Conservation (phyloP, 768 basidiomycete species). For the Tulasnella sp. region DNA sequence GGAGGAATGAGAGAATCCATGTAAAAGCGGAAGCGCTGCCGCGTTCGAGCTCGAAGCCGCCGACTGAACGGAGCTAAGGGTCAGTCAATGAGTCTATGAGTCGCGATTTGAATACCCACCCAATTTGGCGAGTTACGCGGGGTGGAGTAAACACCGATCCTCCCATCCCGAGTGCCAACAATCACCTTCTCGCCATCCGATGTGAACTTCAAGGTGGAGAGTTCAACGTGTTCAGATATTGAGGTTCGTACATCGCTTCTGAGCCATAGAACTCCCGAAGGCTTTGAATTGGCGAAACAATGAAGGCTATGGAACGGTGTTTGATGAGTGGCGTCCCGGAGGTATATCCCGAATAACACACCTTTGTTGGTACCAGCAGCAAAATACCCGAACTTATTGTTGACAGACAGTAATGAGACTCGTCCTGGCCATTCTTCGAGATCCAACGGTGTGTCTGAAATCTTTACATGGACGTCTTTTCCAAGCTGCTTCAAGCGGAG, state of each 20-base stretch:
- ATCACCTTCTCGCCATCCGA: constrained; percentile 9
- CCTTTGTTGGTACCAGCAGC: constrained; percentile 9
- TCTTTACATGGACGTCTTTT: constrained; percentile 1
- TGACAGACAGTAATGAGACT: constrained; percentile 9
- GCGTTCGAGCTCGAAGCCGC: neutral
- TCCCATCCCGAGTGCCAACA: constrained; percentile 10
- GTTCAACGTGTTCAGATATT: neutral
- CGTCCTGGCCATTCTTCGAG: constrained; percentile 12
- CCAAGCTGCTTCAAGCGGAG: neutral
- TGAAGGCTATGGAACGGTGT: neutral
- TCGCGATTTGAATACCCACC: neutral
- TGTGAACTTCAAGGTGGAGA: constrained; percentile 12
- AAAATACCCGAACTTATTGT: constrained; percentile 15
- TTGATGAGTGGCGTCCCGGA: neutral
- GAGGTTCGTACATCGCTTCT: neutral
- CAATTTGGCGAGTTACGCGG: neutral
- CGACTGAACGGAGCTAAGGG: neutral
- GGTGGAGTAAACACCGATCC: constrained; percentile 2
- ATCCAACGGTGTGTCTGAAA: constrained; percentile 1
- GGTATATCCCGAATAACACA: neutral
- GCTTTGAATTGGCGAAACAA: constrained; percentile 1
- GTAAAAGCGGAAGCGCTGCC: neutral
- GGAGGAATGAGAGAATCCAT: constrained; percentile 12
- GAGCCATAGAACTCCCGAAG: constrained; percentile 8
- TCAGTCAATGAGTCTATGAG: neutral